Conservation (phyloP, 2,329 filamentous ascomycete genomes). For the Scedosporium dehoogii region DNA sequence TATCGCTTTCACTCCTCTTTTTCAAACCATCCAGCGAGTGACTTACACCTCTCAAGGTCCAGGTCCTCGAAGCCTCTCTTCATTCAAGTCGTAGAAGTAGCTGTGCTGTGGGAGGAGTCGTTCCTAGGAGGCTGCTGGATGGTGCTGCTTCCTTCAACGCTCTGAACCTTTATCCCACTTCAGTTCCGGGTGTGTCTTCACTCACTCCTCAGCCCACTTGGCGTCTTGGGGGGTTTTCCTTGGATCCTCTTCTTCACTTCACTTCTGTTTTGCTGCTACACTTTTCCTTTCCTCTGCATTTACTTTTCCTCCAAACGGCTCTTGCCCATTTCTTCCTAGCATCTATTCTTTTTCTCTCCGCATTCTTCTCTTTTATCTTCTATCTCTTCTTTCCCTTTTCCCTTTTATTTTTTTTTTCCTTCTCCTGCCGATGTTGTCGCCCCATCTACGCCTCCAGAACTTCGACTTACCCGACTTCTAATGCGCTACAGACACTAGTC, state of each 20-base stretch:
- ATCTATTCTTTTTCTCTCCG: not conserved
- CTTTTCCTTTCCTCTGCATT: not conserved
- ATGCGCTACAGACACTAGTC: too few species aligned
- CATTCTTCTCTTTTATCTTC: not conserved
- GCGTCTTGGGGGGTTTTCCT: not conserved
- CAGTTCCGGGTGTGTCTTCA: not conserved
- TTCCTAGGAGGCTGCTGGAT: not conserved
- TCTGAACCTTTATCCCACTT: not conserved
- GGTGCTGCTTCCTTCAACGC: not conserved
- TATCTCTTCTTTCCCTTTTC: too few species aligned
- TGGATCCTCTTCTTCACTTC: not conserved
- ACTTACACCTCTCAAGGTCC: not conserved
- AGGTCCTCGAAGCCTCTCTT: not conserved
- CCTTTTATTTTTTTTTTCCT: not conserved
- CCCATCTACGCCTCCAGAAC: too few species aligned
- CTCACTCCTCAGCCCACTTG: not conserved
- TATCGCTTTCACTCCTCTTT: not conserved
- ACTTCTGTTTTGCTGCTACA: not conserved
- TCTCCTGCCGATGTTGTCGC: too few species aligned
- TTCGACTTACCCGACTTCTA: too few species aligned
- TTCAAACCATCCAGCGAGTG: not conserved
- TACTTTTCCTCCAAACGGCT: not conserved
- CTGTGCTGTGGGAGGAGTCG: not conserved
- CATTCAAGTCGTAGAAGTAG: not conserved
- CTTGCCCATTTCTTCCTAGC: not conserved